Percentiles rank a stretch among this genome's conserved stretches.
Evolutionary conservation across 2,329 filamentous ascomycete genomes (phyloP).

Genomic region (Trichoderma sp.): DNA sequence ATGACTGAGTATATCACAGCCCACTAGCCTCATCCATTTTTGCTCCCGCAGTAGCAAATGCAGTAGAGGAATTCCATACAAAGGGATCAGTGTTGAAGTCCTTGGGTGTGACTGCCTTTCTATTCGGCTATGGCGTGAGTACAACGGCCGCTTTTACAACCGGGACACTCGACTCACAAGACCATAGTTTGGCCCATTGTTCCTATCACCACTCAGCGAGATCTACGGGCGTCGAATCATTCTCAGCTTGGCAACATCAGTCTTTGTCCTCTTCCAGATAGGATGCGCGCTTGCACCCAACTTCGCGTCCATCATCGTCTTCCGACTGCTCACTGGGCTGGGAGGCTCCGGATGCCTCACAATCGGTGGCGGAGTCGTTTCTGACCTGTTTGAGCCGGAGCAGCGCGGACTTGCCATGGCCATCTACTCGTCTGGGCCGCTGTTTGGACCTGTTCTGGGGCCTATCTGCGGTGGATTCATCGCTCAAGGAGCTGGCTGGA

Average conservation of each 20-base stretch:
- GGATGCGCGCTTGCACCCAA: slow-evolving; percentile 63
- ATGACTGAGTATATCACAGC: slow-evolving; percentile 34
- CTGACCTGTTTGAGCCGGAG: slow-evolving; percentile 55
- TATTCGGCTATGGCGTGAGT: slow-evolving; percentile 61
- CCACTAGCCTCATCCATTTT: slow-evolving; percentile 61
- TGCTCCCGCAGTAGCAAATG: slow-evolving; percentile 64
- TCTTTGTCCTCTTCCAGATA: slow-evolving; percentile 65
- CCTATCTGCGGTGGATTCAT: slow-evolving; percentile 55
- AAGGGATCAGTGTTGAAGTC: slow-evolving; percentile 56
- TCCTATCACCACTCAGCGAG: slow-evolving; percentile 62
- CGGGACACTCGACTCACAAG: neutral
- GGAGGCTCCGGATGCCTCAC: slow-evolving; percentile 59
- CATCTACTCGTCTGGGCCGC: slow-evolving; percentile 59
- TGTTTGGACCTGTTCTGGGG: slow-evolving; percentile 56
- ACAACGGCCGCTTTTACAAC: neutral
- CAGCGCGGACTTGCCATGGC: slow-evolving; percentile 53
- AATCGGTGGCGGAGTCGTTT: slow-evolving; percentile 57
- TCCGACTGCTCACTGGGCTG: slow-evolving; percentile 61
- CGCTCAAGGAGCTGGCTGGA: slow-evolving; percentile 53
- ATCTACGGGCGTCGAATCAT: slow-evolving; percentile 64
- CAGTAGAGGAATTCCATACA: slow-evolving; percentile 63
- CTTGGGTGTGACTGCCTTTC: slow-evolving; percentile 68
- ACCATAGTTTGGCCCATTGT: slow-evolving; percentile 49
- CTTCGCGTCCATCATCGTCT: slow-evolving; percentile 58
- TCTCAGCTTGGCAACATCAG: slow-evolving; percentile 58